Percentiles rank a stretch among this genome's conserved stretches.
phyloP scores from a whole-genome alignment of 805 yeast species.

The Candida insectalens region DNA sequence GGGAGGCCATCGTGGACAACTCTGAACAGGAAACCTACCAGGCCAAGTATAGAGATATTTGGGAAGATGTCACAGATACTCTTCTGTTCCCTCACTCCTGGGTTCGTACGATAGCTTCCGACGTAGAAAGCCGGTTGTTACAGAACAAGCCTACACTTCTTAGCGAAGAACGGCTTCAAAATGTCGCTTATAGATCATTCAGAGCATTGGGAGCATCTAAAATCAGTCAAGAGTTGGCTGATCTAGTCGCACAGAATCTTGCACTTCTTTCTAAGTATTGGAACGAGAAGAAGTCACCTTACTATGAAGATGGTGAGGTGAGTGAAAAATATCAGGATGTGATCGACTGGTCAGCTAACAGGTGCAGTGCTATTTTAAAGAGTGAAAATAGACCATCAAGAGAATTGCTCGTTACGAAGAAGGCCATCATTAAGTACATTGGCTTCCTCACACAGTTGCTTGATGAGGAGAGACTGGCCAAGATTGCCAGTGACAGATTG shows the following conservation, averaged over 20 bases:
- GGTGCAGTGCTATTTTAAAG: slow-evolving; percentile 54
- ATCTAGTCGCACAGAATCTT: slow-evolving; percentile 58
- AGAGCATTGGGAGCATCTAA: slow-evolving; percentile 80
- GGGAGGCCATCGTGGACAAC: slow-evolving; percentile 12
- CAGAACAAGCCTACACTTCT: slow-evolving; percentile 15
- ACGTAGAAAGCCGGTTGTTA: slow-evolving; percentile 48
- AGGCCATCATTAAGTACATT: slow-evolving; percentile 55
- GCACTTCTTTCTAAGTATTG: slow-evolving; percentile 52
- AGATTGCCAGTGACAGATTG: slow-evolving; percentile 26
- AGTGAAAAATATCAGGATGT: slow-evolving; percentile 18
- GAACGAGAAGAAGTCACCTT: slow-evolving; percentile 36
- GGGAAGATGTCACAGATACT: slow-evolving; percentile 43
- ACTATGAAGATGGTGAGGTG: slow-evolving; percentile 18
- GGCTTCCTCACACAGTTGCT: slow-evolving; percentile 53
- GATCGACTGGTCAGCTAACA: slow-evolving; percentile 52
- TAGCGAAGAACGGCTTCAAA: slow-evolving; percentile 41
- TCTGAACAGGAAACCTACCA: slow-evolving; percentile 24
- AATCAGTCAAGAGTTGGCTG: slow-evolving; percentile 51
- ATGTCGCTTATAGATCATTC: slow-evolving; percentile 54
- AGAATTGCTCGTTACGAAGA: slow-evolving; percentile 50
- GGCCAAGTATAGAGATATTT: slow-evolving; percentile 33
- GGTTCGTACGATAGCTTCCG: slow-evolving; percentile 64
- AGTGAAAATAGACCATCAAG: slow-evolving; percentile 47
- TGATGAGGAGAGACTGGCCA: slow-evolving; percentile 28
- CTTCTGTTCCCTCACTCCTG: slow-evolving; percentile 85